Base-by-base conservation (phyloP, 1,284 basidiomycete species). In the Melampsora occidentalis region DNA sequence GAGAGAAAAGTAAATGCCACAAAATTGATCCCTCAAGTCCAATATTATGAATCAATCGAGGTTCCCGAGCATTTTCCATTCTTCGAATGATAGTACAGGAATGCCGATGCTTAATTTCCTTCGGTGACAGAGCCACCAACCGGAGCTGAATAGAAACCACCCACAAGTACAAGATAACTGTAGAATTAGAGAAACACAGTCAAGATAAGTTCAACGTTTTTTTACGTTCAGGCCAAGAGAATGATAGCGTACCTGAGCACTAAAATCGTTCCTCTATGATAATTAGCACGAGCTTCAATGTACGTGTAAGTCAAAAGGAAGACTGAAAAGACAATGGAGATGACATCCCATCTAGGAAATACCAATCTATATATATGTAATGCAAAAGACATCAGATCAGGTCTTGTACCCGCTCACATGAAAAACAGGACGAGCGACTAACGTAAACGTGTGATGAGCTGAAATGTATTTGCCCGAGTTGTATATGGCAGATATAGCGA, bases 281-380 rank as follows among this genome's bases (percentile, higher is more conserved):
- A 99, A 85, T 99, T 99, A 80, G 91, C 92, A 84, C 93, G 91
- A 22, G 95, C 94, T 84, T 99, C 97, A 81, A 98, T 98, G 84
- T 98, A 99, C 4, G 95, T 97, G 84, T 99, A 99, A 0, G 97
- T 99, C 85, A 99, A 89, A 79, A 99, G 85, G 87, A 99, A 99
- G 84, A 85, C 82, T 2, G 83, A 82, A 71, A 85, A 84, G 81
- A 99, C 92, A 83, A 99, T 93, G 39, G 91, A 91, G 79, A 99
- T 90, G 65, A 97, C 93, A 83, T 99, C 97, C 96, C 97, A 99
- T 80, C 94, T 89, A 0, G 97, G 97, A 88, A 99, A 98, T 79
- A 99, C 95, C 76, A 99, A 87, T 25, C 94, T 97, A 81, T 6
- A 20, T 6, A 57, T 0, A 62, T 59, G n/a, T 61, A 20, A 66